phyloP scores from a whole-genome alignment of 164 flowering plant species.

The Echeveria elegans region DNA sequence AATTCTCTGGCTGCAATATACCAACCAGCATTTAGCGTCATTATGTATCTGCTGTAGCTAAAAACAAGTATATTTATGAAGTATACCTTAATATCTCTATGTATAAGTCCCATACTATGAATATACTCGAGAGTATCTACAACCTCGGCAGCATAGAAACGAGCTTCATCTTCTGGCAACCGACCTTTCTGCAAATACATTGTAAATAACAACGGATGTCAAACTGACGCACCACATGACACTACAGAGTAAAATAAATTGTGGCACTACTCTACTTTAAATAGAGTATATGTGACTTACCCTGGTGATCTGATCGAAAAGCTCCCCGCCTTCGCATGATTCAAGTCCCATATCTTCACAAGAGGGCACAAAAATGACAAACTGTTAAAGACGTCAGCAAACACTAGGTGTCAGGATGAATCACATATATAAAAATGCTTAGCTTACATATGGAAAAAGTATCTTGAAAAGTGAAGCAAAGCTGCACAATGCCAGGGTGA shows the following conservation, averaged over 20 bases:
- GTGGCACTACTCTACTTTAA: background rate
- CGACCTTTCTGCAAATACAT: slow-evolving; percentile 71
- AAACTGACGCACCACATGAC: background rate
- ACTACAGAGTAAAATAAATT: background rate
- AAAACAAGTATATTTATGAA: background rate
- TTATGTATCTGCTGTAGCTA: background rate
- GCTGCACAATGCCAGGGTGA: slow-evolving; percentile 83
- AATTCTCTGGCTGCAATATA: slow-evolving; percentile 86
- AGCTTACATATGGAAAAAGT: slow-evolving; percentile 81
- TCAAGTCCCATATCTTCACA: slow-evolving; percentile 97
- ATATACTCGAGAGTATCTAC: slow-evolving; percentile 96
- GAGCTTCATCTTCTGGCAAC: slow-evolving; percentile 77
- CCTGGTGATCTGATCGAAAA: slow-evolving; percentile 96
- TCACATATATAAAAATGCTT: too few relatives aligned
- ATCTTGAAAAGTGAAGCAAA: slow-evolving; percentile 93
- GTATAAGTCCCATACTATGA: slow-evolving; percentile 87
- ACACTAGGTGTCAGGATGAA: too few relatives aligned
- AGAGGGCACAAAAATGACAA: background rate
- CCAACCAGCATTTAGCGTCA: background rate
- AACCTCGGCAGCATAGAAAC: slow-evolving; percentile 96
- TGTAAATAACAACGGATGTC: background rate
- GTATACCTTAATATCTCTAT: slow-evolving; percentile 90
- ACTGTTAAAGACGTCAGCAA: slow-evolving; percentile 10
- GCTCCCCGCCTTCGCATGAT: slow-evolving; percentile 99
- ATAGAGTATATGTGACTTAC: slow-evolving; percentile 26